These are phyloP conservation scores for Agroathelia rolfsii DNA, from an alignment of 1,284 basidiomycete genomes.

Conservation along the genomic window DNA sequence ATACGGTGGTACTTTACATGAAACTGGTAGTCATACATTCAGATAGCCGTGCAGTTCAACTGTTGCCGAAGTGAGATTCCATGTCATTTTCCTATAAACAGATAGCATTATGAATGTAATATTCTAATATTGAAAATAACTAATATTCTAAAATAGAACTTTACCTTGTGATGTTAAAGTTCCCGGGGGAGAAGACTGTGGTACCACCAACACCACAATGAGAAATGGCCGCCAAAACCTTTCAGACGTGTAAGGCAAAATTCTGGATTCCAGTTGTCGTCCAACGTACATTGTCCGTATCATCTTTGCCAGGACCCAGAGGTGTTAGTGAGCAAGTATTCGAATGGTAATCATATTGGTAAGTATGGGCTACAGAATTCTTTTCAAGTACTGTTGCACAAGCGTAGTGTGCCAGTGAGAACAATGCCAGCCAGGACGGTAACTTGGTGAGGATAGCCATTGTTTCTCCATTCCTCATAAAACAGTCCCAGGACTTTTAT, in stretches of 20 bases:
- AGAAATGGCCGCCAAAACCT: conserved; percentile 43
- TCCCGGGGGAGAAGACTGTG: conserved; percentile 31
- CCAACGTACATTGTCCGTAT: conserved; percentile 28
- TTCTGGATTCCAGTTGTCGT: conserved; percentile 1
- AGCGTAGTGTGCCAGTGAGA: no score
- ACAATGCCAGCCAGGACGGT: no score
- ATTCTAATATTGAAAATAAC: no score
- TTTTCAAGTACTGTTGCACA: no score
- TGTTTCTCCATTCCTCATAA: no score
- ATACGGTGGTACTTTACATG: no score
- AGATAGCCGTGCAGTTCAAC: conserved; percentile 48
- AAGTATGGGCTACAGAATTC: no score
- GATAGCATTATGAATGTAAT: no score
- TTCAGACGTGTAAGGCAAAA: not conserved
- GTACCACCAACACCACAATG: conserved; percentile 43
- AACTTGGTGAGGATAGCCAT: no score
- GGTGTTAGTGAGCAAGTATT: conserved; percentile 28
- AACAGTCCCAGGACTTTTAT: no score
- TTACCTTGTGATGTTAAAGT: conserved; percentile 43
- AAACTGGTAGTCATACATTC: conserved; percentile 35
- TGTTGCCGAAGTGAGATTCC: conserved; percentile 40
- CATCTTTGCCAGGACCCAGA: conserved; percentile 30
- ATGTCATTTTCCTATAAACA: conserved; percentile 43
- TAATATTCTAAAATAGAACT: conserved; percentile 11
- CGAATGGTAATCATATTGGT: no score